phyloP scores from a whole-genome alignment of 331 rosid genomes.

The Prunus yedoensis region DNA sequence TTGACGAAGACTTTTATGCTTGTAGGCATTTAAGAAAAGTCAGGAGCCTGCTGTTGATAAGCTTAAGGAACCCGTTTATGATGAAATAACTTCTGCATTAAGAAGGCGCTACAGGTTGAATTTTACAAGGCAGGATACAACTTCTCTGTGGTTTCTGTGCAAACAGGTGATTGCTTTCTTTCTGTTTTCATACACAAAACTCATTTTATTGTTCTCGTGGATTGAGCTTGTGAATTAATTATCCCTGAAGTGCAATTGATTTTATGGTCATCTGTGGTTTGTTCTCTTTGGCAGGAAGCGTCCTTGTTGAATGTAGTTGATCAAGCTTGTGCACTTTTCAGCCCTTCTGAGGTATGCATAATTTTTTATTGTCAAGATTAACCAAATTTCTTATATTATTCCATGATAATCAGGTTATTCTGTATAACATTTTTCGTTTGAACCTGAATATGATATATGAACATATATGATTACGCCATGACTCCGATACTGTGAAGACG shows the following conservation, averaged over 20 bases:
- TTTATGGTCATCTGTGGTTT: slow-evolving; percentile 24
- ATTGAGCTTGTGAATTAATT: slow-evolving; percentile 17
- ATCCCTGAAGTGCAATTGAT: slow-evolving; percentile 10
- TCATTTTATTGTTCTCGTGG: slow-evolving; percentile 5
- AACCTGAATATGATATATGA: not conserved
- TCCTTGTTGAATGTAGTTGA: slow-evolving; percentile 76
- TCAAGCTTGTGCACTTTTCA: slow-evolving; percentile 83
- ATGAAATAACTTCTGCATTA: slow-evolving; percentile 62
- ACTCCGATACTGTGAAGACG: not conserved
- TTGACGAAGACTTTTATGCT: slow-evolving; percentile 19
- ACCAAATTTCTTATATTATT: not conserved
- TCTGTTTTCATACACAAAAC: not conserved
- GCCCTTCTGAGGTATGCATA: slow-evolving; percentile 67
- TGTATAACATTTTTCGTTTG: not conserved
- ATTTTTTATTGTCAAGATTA: not conserved
- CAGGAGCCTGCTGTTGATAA: slow-evolving; percentile 76
- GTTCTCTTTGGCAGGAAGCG: slow-evolving; percentile 73
- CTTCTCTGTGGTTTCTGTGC: slow-evolving; percentile 95
- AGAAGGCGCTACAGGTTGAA: slow-evolving; percentile 56
- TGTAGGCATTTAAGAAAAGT: slow-evolving; percentile 63
- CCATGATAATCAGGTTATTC: not conserved
- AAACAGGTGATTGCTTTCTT: slow-evolving; percentile 66
- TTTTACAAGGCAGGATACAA: slow-evolving; percentile 66
- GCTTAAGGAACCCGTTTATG: slow-evolving; percentile 73
- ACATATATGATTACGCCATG: too few species aligned